Evolutionary conservation across 2,329 filamentous ascomycete genomes (phyloP).

Genomic region (Colletotrichum phormii): DNA sequence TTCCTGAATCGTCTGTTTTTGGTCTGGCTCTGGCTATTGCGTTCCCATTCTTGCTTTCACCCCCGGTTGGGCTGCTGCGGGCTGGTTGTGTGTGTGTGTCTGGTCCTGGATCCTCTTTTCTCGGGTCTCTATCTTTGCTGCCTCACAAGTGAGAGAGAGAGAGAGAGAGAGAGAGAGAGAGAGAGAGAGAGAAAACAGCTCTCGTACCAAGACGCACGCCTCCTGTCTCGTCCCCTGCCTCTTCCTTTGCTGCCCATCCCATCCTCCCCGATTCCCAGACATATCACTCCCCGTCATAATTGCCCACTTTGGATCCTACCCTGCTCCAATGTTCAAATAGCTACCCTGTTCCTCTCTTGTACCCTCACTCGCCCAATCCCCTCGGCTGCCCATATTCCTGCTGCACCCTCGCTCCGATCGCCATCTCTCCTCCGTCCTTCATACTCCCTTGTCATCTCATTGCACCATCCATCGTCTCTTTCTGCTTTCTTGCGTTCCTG

Average conservation of each 20-base stretch:
- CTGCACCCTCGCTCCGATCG: slow-evolving; percentile 41
- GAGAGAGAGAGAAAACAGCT: neutral
- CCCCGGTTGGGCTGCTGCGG: neutral
- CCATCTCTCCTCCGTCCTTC: slow-evolving; percentile 36
- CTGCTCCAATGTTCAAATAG: slow-evolving; percentile 48
- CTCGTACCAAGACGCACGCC: neutral
- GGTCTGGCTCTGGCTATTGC: neutral
- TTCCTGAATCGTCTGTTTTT: slow-evolving; percentile 12
- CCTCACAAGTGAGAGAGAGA: slow-evolving; percentile 5
- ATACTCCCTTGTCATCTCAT: slow-evolving; percentile 34
- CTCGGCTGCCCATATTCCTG: slow-evolving; percentile 27
- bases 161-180: too few relatives aligned
- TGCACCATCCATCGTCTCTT: slow-evolving; percentile 29
- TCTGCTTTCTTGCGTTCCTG: slow-evolving; percentile 15
- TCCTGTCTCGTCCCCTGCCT: slow-evolving; percentile 3
- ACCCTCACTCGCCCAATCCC: slow-evolving; percentile 42
- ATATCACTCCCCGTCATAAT: slow-evolving; percentile 39
- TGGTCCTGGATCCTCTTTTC: neutral
- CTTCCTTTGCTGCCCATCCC: neutral
- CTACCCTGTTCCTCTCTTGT: slow-evolving; percentile 43
- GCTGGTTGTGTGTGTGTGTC: neutral
- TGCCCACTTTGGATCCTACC: slow-evolving; percentile 51
- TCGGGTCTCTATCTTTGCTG: neutral
- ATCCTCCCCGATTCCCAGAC: slow-evolving; percentile 33
- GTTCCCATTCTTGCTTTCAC: neutral